phyloP scores from a whole-genome alignment of 345 rosid species.

The Mallotus nudiflorus region DNA sequence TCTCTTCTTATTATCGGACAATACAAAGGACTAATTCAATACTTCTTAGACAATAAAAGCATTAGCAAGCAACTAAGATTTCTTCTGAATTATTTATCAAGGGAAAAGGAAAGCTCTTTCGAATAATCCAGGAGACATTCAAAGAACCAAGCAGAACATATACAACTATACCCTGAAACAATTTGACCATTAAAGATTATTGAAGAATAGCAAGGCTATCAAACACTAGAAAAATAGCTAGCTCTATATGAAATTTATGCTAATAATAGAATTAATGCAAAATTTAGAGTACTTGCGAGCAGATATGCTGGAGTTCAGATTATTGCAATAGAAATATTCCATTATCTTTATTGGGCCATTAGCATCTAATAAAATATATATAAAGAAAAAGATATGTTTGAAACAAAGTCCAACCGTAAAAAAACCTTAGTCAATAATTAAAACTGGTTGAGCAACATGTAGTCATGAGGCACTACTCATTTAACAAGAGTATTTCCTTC shows the following conservation, averaged over 20 bases:
- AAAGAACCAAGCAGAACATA: background rate
- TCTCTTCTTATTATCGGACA: background rate
- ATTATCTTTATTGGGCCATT: background rate
- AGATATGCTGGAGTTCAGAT: background rate
- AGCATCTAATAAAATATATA: constrained; percentile 1
- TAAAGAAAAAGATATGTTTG: background rate
- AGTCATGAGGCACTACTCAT: background rate
- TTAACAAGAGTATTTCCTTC: background rate
- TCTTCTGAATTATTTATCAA: background rate
- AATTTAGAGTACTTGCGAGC: background rate
- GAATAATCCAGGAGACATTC: background rate
- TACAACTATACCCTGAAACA: background rate
- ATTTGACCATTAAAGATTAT: background rate
- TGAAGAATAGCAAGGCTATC: background rate
- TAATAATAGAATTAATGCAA: background rate
- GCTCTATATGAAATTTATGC: background rate
- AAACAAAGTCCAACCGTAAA: constrained; percentile 5
- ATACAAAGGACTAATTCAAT: background rate
- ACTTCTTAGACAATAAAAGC: background rate
- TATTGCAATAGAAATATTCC: background rate
- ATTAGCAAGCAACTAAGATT: background rate
- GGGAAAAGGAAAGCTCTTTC: background rate
- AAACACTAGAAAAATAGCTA: background rate
- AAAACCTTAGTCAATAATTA: background rate
- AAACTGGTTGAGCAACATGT: background rate